Percentiles rank a stretch among this genome's conserved stretches.
These are phyloP conservation scores for Dillenia turbinata DNA, from an alignment of 164 flowering plant genomes.

Conservation along the genomic window DNA sequence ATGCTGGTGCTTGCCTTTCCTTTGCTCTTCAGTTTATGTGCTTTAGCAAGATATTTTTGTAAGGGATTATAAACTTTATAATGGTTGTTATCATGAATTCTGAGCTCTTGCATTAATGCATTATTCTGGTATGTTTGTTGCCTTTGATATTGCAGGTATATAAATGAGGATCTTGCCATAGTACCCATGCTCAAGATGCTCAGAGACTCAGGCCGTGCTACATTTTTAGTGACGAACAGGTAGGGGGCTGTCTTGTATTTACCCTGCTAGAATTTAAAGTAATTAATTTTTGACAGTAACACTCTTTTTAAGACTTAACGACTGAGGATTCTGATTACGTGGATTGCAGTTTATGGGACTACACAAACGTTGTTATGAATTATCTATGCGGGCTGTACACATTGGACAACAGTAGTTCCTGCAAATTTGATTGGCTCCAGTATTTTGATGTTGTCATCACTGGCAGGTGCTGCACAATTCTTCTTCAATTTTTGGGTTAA, in stretches of 20 bases:
- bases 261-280: neutral
- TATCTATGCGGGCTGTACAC: slow-evolving; percentile 60
- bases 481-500: no score
- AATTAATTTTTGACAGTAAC: no score
- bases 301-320: no score
- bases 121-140: neutral
- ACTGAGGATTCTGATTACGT: neutral
- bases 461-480: slow-evolving; percentile 58
- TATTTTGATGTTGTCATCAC: slow-evolving; percentile 93
- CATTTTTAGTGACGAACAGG: slow-evolving; percentile 97
- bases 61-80: no score
- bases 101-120: neutral
- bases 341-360: slow-evolving; percentile 89
- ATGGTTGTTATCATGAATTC: no score
- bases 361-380: slow-evolving; percentile 92
- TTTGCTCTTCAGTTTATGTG: no score
- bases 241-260: slow-evolving; percentile 14
- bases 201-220: slow-evolving; percentile 82
- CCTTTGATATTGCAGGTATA: slow-evolving; percentile 46
- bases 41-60: no score
- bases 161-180: slow-evolving; percentile 69
- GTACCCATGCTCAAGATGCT: slow-evolving; percentile 95
- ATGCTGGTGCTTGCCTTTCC: no score
- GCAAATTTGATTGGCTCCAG: slow-evolving; percentile 81
- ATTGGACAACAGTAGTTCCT: slow-evolving; percentile 23